A percentile compares a stretch with the other conserved stretches of the same genome.
These are phyloP conservation scores for Penicillium vulpinum DNA, from an alignment of 2,329 filamentous ascomycete species.

Conservation along the genomic window DNA sequence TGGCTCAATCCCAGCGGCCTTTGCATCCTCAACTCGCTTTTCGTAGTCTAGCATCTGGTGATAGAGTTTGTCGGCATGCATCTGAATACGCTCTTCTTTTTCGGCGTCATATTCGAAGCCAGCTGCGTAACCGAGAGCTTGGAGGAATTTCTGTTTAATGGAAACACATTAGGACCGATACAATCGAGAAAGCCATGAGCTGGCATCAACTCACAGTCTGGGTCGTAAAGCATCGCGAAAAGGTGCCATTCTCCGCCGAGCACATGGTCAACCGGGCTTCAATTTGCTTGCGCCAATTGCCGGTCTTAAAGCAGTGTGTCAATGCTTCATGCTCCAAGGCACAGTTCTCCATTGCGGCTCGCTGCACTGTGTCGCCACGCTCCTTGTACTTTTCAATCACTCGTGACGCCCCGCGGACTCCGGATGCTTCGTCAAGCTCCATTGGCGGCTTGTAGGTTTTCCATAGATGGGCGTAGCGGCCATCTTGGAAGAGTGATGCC, in stretches of 20 bases:
- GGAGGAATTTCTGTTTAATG: conserved; percentile 70
- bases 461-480: conserved; percentile 84
- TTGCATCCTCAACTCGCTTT: conserved; percentile 63
- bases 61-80: conserved; percentile 91
- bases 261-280: conserved; percentile 70
- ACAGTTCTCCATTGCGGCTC: conserved; percentile 89
- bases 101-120: conserved; percentile 63
- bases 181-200: not conserved
- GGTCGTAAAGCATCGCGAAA: conserved; percentile 85
- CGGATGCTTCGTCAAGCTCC: conserved; percentile 64
- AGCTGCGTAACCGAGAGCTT: conserved; percentile 82
- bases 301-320: conserved; percentile 76
- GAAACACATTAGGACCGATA: not conserved
- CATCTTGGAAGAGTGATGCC: conserved; percentile 66
- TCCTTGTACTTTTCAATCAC: conserved; percentile 83
- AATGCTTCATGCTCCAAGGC: conserved; percentile 81
- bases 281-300: conserved; percentile 62
- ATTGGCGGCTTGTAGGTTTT: conserved; percentile 78
- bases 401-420: conserved; percentile 76
- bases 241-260: conserved; percentile 69
- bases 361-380: conserved; percentile 73
- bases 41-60: conserved; percentile 85
- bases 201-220: conserved; percentile 64
- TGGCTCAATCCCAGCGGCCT: conserved; percentile 43
- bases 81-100: conserved; percentile 85